Conservation (phyloP, 805 yeast species). For the Candida stauntonica region DNA sequence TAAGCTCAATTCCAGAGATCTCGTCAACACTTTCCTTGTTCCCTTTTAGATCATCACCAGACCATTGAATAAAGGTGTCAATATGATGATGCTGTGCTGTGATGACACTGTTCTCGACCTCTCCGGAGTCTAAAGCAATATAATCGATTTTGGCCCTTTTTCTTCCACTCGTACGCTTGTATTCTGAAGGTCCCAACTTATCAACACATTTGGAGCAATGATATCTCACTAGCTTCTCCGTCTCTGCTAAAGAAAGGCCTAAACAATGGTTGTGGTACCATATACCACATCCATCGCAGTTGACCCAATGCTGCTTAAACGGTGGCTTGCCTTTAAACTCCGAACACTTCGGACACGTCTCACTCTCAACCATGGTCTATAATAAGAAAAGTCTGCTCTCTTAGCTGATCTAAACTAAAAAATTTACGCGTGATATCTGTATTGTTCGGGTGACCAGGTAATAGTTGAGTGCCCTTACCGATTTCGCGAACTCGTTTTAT, state of each 20-base stretch:
- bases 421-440: background rate
- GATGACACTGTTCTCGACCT: conserved; percentile 27
- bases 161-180: conserved; percentile 52
- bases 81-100: conserved; percentile 50
- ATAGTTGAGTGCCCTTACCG: background rate
- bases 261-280: conserved; percentile 46
- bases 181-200: conserved; percentile 44
- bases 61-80: conserved; percentile 24
- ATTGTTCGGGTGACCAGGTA: background rate
- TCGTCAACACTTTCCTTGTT: conserved; percentile 15
- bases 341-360: conserved; percentile 16
- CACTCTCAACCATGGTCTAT: background rate
- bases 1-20: conserved; percentile 31
- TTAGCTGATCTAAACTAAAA: background rate
- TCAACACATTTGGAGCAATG: conserved; percentile 51
- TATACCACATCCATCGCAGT: conserved; percentile 53
- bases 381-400: background rate
- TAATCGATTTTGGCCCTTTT: conserved; percentile 61
- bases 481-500: background rate
- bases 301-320: conserved; percentile 41
- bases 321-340: conserved; percentile 6
- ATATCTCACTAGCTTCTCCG: conserved; percentile 39
- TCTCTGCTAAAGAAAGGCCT: conserved; percentile 31
- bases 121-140: conserved; percentile 75
- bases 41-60: background rate